A percentile compares a stretch with the other conserved stretches of the same genome.
Conservation (phyloP, 2,329 filamentous ascomycete genomes). For the Samsoniella hepiali region DNA sequence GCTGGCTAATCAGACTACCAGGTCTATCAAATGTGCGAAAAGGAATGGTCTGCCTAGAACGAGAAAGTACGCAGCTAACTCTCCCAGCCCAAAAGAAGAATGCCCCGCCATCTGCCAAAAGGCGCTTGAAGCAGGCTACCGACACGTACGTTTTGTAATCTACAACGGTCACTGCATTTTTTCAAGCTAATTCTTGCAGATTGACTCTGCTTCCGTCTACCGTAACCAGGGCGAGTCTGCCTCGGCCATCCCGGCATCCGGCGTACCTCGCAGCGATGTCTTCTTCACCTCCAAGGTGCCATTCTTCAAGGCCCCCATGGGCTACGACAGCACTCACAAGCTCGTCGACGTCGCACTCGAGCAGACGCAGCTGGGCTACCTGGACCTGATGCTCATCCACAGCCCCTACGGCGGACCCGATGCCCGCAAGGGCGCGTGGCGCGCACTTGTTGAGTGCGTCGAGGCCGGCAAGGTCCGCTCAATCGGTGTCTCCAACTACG, state of each 20-base stretch:
- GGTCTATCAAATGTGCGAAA: slow-evolving; percentile 52
- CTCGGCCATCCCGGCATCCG: slow-evolving; percentile 41
- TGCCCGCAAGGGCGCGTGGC: slow-evolving; percentile 58
- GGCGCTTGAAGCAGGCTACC: slow-evolving; percentile 50
- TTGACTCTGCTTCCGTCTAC: slow-evolving; percentile 53
- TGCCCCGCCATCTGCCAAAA: slow-evolving; percentile 39
- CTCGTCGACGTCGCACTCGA: slow-evolving; percentile 62
- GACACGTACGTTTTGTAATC: slow-evolving; percentile 40
- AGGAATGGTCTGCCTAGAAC: not conserved
- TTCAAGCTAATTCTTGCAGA: slow-evolving; percentile 29
- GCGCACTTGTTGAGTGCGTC: slow-evolving; percentile 60
- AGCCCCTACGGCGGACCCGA: slow-evolving; percentile 56
- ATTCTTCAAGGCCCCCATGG: slow-evolving; percentile 34
- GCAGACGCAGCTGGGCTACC: slow-evolving; percentile 61
- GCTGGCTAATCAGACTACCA: slow-evolving; percentile 25
- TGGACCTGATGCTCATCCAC: slow-evolving; percentile 65
- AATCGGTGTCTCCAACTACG: slow-evolving; percentile 64
- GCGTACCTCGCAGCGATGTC: slow-evolving; percentile 44
- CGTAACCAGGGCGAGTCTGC: slow-evolving; percentile 49
- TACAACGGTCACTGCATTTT: not conserved
- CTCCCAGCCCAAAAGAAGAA: slow-evolving; percentile 29
- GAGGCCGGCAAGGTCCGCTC: slow-evolving; percentile 59
- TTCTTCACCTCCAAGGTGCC: slow-evolving; percentile 58
- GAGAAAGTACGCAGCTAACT: not conserved
- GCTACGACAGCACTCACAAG: slow-evolving; percentile 62